Base-by-base conservation (phyloP, 2,329 filamentous ascomycete genomes). In the Monosporascus sp. region DNA sequence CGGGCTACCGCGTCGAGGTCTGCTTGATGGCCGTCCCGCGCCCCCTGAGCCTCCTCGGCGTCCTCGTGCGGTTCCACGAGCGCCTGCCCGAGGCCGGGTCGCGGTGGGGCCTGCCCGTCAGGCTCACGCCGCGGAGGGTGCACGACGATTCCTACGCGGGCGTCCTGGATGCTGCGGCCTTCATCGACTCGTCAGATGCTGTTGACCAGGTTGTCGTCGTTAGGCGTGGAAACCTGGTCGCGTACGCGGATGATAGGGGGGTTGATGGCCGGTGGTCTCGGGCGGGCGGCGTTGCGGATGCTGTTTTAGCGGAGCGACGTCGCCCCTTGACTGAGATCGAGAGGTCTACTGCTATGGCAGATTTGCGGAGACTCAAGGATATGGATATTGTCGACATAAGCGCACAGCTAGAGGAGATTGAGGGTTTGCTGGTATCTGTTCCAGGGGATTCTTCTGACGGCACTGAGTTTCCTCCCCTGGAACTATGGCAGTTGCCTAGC, bases 91-190 rank as follows among this genome's bases (percentile, higher is more conserved):
- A 74, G 61, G 69, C 66, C 1, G 64, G 64, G 57, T 66, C 65
- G 34, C 55, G 67, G 34, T 55, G 67, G 5, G 62, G 63, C 2
- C 46, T 78, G 41, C 74, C 73, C 1, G 57, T 68, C 6, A 64
- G 76, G 9, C 57, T 78, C 40, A 78, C 76, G 40, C 76, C 76
- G 4, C 61, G 61, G 17, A 64, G 56, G 53, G 71, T 78, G n/a
- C 76, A 79, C 50, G 72, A 78, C 49, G 75, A 75, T 53, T 75
- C 74, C 26, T 78, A 73, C 44, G 59, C 43, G 3, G 75, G 75
- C 2, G 50, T 78, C 17, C 51, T 67, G 16, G 58, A 64, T 7
- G 71, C 70, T 3, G 74, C 74, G 2, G 55, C 51, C 26, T 73
- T 71, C 52, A 59, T 76, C 19, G 74, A 76, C 48, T 58, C 51